These are phyloP conservation scores for Alternaria infectoria DNA, from an alignment of 2,329 filamentous ascomycete species.

Conservation along the genomic window DNA sequence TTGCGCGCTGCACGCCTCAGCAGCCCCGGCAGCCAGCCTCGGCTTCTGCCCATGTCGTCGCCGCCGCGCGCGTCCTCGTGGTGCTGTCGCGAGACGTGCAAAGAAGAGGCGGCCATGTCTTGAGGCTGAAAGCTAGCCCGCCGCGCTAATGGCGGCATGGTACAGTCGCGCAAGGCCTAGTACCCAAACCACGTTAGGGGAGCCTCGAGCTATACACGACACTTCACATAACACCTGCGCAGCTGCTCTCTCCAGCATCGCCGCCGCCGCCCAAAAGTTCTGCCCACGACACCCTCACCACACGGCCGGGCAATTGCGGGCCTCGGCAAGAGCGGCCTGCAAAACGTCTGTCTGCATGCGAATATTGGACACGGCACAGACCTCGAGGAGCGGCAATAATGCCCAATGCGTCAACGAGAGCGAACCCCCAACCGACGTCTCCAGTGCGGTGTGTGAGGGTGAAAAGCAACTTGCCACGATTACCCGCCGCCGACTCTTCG, in stretches of 20 bases:
- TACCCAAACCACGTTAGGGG: slow-evolving; percentile 28
- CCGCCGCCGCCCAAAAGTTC: neutral
- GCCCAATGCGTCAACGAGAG: slow-evolving; percentile 31
- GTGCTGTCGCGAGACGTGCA: slow-evolving; percentile 26
- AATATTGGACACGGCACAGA: slow-evolving; percentile 46
- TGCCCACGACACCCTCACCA: slow-evolving; percentile 8
- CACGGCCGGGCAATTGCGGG: slow-evolving; percentile 16
- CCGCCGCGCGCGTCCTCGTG: slow-evolving; percentile 9
- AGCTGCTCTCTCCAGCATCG: slow-evolving; percentile 1
- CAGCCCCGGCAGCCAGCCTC: slow-evolving; percentile 3
- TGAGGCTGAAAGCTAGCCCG: slow-evolving; percentile 40
- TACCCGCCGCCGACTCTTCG: slow-evolving; percentile 8
- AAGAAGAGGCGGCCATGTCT: slow-evolving; percentile 31
- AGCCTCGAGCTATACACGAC: slow-evolving; percentile 13
- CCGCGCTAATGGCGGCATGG: slow-evolving; percentile 35
- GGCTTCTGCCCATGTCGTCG: neutral
- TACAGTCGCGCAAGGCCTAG: slow-evolving; percentile 26
- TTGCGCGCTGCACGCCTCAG: neutral
- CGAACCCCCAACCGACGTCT: slow-evolving; percentile 25
- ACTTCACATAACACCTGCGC: neutral
- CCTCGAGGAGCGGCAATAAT: slow-evolving; percentile 35
- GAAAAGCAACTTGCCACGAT: slow-evolving; percentile 24
- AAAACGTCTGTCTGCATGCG: slow-evolving; percentile 36
- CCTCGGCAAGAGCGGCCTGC: slow-evolving; percentile 29
- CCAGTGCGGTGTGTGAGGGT: slow-evolving; percentile 23